Evolutionary conservation across 176 grass and related monocot species (phyloP).

Genomic region (Aegilops tauschii): DNA sequence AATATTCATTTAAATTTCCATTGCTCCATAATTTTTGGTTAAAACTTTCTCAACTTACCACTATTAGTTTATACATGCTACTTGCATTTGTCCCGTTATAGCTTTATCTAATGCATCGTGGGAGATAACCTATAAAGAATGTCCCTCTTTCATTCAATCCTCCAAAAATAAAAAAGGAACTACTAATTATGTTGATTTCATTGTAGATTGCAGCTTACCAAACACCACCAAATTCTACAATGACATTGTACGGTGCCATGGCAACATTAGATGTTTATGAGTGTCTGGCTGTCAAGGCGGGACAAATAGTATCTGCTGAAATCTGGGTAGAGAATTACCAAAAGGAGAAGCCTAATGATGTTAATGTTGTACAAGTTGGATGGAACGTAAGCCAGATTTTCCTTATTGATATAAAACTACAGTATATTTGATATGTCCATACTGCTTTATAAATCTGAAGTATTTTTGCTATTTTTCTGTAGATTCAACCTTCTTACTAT

Average conservation of each 20-base stretch:
- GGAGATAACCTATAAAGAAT: background rate
- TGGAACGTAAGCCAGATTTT: background rate
- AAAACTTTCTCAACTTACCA: background rate
- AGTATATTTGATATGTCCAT: background rate
- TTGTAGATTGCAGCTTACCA: background rate
- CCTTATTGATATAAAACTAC: background rate
- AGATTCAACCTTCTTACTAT: constrained; percentile 21
- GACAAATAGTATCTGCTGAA: background rate
- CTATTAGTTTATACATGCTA: background rate
- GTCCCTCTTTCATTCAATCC: background rate
- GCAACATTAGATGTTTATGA: constrained; percentile 16
- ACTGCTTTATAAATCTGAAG: background rate
- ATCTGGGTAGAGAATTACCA: background rate
- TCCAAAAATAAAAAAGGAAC: background rate
- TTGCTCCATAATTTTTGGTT: background rate
- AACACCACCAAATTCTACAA: background rate
- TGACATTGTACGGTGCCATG: background rate
- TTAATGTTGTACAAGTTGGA: constrained; percentile 3
- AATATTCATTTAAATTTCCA: too few relatives aligned
- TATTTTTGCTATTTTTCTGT: background rate
- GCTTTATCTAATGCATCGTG: background rate
- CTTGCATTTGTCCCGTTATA: background rate
- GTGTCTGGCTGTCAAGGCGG: background rate
- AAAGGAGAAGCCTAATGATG: background rate
- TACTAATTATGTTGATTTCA: background rate